phyloP scores from a whole-genome alignment of 257 asterid species.

The Gynochthodes officinalis region DNA sequence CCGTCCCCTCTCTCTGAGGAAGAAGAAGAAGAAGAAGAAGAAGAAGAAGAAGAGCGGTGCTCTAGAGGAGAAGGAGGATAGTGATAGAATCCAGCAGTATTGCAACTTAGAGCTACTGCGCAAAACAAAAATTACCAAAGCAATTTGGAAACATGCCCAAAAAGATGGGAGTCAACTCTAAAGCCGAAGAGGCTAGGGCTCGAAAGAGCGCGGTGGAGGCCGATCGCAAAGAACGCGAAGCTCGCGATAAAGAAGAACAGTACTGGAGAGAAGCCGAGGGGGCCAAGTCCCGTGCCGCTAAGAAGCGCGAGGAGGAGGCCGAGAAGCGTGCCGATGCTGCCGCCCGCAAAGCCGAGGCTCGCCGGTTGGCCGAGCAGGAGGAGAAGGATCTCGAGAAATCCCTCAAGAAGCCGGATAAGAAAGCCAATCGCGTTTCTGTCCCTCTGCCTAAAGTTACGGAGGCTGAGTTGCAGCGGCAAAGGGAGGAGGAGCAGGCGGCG shows the following conservation, averaged over 20 bases:
- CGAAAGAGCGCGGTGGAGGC: slow-evolving; percentile 62
- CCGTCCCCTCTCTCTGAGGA: too few species aligned
- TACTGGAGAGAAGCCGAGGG: slow-evolving; percentile 98
- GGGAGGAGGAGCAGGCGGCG: slow-evolving; percentile 76
- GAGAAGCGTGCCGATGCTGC: slow-evolving; percentile 78
- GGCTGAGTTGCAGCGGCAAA: slow-evolving; percentile 64
- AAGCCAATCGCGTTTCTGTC: slow-evolving; percentile 64
- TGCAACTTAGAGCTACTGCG: too few species aligned
- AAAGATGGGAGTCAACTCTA: slow-evolving; percentile 90
- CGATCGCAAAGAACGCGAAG: slow-evolving; percentile 79
- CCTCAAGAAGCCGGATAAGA: slow-evolving; percentile 74
- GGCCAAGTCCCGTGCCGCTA: slow-evolving; percentile 79
- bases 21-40: background rate
- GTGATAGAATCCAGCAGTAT: too few species aligned
- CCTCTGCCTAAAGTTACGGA: slow-evolving; percentile 91
- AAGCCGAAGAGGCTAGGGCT: slow-evolving; percentile 92
- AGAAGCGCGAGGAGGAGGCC: slow-evolving; percentile 88
- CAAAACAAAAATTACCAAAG: too few species aligned
- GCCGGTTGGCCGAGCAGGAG: slow-evolving; percentile 81
- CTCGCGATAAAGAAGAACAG: slow-evolving; percentile 73
- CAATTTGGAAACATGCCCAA: slow-evolving; percentile 91
- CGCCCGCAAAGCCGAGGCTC: slow-evolving; percentile 84
- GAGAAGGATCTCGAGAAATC: slow-evolving; percentile 74
- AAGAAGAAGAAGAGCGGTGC: too few species aligned
- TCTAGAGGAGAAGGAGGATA: too few species aligned